These are phyloP conservation scores for Symbiotaphrina buchneri DNA, from an alignment of 495 filamentous ascomycete genomes.

Conservation along the genomic window DNA sequence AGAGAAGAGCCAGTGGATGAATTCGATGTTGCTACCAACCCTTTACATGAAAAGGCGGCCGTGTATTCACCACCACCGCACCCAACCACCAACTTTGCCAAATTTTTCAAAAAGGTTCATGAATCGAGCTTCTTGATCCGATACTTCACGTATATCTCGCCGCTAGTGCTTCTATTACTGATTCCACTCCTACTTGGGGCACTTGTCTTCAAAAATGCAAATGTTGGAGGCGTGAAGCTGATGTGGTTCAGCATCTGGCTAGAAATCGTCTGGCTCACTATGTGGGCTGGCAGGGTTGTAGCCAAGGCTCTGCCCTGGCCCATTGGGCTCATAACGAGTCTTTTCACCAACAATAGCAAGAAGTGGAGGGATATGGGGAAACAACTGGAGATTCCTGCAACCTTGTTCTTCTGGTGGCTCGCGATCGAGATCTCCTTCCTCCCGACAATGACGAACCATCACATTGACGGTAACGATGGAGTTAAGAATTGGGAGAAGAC, in stretches of 20 bases:
- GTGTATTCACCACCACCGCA: constrained; percentile 47
- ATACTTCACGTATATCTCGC: constrained; percentile 73
- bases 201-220: constrained; percentile 36
- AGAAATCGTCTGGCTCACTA: constrained; percentile 75
- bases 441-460: constrained; percentile 56
- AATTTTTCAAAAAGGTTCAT: constrained; percentile 42
- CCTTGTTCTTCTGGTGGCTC: constrained; percentile 85
- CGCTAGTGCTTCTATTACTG: constrained; percentile 47
- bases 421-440: constrained; percentile 54
- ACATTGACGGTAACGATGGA: constrained; percentile 28
- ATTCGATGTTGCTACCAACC: constrained; percentile 58
- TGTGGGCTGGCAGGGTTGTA: constrained; percentile 65
- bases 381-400: constrained; percentile 67
- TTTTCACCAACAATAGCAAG: constrained; percentile 71
- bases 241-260: constrained; percentile 93
- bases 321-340: constrained; percentile 41
- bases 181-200: constrained; percentile 64
- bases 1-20: constrained; percentile 48
- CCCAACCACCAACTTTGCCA: constrained; percentile 34
- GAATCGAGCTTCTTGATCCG: constrained; percentile 57
- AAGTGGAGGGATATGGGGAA: constrained; percentile 86
- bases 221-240: constrained; percentile 52
- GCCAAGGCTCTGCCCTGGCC: constrained; percentile 50
- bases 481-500: constrained; percentile 47
- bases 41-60: constrained; percentile 45